Base-by-base conservation (phyloP, 2,329 filamentous ascomycete species). In the Aaosphaeria pasadenensis region DNA sequence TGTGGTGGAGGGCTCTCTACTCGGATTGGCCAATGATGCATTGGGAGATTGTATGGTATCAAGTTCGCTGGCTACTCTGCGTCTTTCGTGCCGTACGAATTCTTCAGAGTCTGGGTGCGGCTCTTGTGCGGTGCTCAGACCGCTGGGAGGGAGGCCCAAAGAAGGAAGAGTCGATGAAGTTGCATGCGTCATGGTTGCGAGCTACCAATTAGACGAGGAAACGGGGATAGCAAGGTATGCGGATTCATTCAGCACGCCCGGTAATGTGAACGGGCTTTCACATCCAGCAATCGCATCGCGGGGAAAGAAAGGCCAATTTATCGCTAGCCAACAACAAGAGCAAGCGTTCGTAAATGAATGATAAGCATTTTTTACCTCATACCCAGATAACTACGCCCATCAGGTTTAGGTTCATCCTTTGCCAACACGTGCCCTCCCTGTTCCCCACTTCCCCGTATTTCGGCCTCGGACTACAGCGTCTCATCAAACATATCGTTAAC, bases 61-160 rank as follows among this genome's bases (percentile, higher is more conserved):
- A 6, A 62, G 47, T 45, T 62, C 58, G 43, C 54, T 49, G n/a
- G 58, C 57, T 4, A 41, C 50, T 17, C 55, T 42, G 30, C 56
- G 50, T 38, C 50, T 52, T 9, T 58, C 50, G 17, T 43, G 38
- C 30, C 50, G 49, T 4, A 49, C 24, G 38, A 44, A 51, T 13
- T 56, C 54, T 42, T 53, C 51, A 1, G 57, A 59, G 41, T 62
- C 58, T 31, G 46, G 52, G 44, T 62, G 58, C 11, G 50, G 52
- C 17, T 31, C 7, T 9, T 29, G 3, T 4, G 42, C 33, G 28
- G 44, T 45, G 41, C 54, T 39, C 31, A 59, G 49, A 24, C 39
- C 30, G 11, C 52, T 47, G 1, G 50, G 45, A 11, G 52, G 55
- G 11, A 84, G 52, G 9, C 32, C 31, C 35, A 52, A 50, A n/a